These are phyloP conservation scores for Porphyrellus cyaneotinctus DNA, from an alignment of 768 basidiomycete species.

Conservation along the genomic window DNA sequence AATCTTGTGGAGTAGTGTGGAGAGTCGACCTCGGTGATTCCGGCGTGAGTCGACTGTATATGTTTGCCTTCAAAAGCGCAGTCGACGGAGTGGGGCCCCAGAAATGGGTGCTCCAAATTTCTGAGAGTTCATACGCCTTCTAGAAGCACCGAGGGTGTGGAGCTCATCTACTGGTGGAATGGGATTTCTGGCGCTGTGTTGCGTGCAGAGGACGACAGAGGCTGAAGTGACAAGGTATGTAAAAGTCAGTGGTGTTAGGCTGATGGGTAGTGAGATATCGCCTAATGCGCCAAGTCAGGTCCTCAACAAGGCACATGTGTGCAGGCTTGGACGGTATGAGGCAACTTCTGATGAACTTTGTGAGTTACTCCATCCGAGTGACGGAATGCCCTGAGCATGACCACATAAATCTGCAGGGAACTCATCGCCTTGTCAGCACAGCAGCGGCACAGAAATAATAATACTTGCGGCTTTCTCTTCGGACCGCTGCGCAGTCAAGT, in stretches of 20 bases:
- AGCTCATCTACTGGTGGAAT: not conserved
- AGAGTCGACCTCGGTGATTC: not conserved
- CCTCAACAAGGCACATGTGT: too few species aligned
- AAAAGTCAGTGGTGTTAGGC: not conserved
- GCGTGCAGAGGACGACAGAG: not conserved
- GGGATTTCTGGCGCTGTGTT: not conserved
- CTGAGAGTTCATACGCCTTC: not conserved
- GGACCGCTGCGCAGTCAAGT: not conserved
- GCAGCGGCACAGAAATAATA: not conserved
- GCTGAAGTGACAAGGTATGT: not conserved
- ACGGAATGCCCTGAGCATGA: constrained; percentile 8
- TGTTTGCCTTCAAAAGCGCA: not conserved
- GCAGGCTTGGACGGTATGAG: not conserved
- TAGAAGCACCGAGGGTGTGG: not conserved
- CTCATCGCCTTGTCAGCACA: constrained; percentile 15
- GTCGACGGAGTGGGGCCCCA: not conserved
- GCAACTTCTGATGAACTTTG: constrained; percentile 10
- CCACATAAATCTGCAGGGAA: not conserved
- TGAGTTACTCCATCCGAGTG: constrained; percentile 4
- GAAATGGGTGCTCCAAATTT: not conserved
- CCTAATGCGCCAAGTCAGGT: too few species aligned
- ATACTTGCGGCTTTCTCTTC: not conserved
- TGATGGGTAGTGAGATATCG: not conserved
- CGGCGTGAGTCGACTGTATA: not conserved
- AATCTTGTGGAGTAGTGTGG: constrained; percentile 20